These are phyloP conservation scores for Salinomyces thailandicus DNA, from an alignment of 2,329 filamentous ascomycete genomes.

Conservation along the genomic window DNA sequence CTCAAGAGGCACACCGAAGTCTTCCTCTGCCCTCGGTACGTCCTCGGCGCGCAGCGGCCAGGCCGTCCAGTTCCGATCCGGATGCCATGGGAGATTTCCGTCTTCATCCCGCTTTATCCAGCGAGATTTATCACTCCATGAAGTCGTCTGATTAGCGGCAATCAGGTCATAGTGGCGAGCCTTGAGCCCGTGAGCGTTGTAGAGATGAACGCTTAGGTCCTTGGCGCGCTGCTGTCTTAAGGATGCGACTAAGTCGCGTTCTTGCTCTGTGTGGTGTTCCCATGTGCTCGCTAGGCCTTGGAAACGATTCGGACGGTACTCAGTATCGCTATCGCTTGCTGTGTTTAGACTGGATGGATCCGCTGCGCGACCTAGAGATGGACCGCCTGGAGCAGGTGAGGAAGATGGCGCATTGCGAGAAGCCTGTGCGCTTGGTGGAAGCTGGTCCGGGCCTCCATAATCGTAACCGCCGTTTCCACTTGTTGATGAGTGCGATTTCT, in stretches of 20 bases:
- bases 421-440: neutral
- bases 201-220: constrained; percentile 67
- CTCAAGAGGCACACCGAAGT: constrained; percentile 28
- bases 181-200: constrained; percentile 64
- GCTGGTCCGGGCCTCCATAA: neutral
- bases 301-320: constrained; percentile 52
- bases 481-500: neutral
- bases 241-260: constrained; percentile 52
- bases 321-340: constrained; percentile 5
- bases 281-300: constrained; percentile 58
- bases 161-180: constrained; percentile 26
- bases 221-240: constrained; percentile 53
- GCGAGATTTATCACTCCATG: constrained; percentile 22
- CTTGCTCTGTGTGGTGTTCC: constrained; percentile 50
- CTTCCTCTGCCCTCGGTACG: constrained; percentile 51
- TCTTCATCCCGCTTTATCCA: constrained; percentile 29
- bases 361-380: neutral
- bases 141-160: constrained; percentile 4
- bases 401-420: neutral
- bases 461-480: too few relatives aligned
- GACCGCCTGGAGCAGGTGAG: neutral
- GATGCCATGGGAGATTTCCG: constrained; percentile 29
- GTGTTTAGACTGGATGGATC: neutral
- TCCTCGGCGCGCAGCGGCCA: constrained; percentile 62
- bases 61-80: constrained; percentile 61